phyloP scores from a whole-genome alignment of 2,329 filamentous ascomycete genomes.

The Colletotrichum sp. region DNA sequence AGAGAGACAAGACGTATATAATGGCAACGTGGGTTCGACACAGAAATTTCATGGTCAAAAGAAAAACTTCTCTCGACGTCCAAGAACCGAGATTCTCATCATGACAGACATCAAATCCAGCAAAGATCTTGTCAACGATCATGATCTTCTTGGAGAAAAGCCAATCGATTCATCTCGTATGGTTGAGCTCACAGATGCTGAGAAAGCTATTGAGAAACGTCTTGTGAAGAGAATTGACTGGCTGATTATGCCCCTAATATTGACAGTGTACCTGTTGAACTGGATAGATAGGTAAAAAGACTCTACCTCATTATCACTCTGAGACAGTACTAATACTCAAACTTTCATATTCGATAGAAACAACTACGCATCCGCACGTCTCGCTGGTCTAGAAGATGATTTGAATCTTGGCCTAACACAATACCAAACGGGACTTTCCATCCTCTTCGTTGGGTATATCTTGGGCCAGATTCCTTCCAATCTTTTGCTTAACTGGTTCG shows the following conservation, averaged over 20 bases:
- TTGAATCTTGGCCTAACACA: constrained; percentile 32
- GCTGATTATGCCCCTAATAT: constrained; percentile 1
- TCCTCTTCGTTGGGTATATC: constrained; percentile 34
- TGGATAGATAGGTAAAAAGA: neutral
- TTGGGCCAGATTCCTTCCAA: constrained; percentile 28
- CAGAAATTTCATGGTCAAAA: neutral
- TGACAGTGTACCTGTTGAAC: constrained; percentile 1
- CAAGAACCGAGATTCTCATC: neutral
- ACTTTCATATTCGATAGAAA: neutral
- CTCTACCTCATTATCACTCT: neutral
- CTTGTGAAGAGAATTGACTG: neutral
- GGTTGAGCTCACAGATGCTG: neutral
- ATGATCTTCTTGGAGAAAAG: neutral
- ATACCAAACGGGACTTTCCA: constrained; percentile 24
- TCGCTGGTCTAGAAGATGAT: constrained; percentile 24
- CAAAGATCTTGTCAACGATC: neutral
- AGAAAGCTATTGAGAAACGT: neutral
- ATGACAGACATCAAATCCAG: neutral
- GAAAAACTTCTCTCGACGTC: no score
- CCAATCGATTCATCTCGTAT: neutral
- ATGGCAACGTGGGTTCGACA: neutral
- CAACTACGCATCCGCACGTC: constrained; percentile 2
- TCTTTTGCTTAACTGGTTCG: constrained; percentile 31
- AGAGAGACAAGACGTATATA: neutral
- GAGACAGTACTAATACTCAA: neutral